Base-by-base conservation (phyloP, 495 filamentous ascomycete genomes). In the Neurospora sp. region DNA sequence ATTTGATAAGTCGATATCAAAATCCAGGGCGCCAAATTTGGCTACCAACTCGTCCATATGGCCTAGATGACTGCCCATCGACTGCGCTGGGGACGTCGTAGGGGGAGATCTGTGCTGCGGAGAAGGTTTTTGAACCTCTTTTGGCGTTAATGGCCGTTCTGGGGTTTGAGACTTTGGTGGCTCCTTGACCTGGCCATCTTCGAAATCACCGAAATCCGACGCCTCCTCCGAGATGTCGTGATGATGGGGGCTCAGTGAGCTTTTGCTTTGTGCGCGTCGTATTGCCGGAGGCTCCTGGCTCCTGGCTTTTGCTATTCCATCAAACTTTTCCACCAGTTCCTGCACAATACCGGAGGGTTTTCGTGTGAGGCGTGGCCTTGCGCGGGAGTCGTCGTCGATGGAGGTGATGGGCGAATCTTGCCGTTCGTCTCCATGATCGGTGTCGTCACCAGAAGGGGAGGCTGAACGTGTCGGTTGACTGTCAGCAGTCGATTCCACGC, bases 361-460 rank as follows among this genome's bases (percentile, higher is more conserved):
- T 31, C 78, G 76, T 39, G 76, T 72, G 0, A 78, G 71, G 5
- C 77, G 75, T 19, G 80, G 74, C 3, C 79, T 80, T 34, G 71
- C 71, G 43, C 75, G 82, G 9, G 80, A 78, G 24, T 86, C 86
- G 34, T 88, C 86, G 71, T 88, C 86, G 43, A 87, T 80, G n/a
- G 86, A 86, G 2, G 85, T 87, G n/a, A 86, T 80, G 8, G 86
- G 86, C 0, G 85, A 88, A 39, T 87, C 85, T 73, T 83, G 82
- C 3, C 74, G 76, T 1, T 80, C 80, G 36, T 80, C 77, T 34
- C 80, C 80, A 39, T 78, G 79, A 40, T 81, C 82, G 39, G 83
- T 87, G 21, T 82, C 80, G 13, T 83, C 77, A 7, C 81, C 83
- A 10, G 78, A 84, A 2, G 81, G 80, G 4, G 85, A 84, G 5